These are phyloP conservation scores for Salix udensis DNA, from an alignment of 345 rosid genomes.

Conservation along the genomic window DNA sequence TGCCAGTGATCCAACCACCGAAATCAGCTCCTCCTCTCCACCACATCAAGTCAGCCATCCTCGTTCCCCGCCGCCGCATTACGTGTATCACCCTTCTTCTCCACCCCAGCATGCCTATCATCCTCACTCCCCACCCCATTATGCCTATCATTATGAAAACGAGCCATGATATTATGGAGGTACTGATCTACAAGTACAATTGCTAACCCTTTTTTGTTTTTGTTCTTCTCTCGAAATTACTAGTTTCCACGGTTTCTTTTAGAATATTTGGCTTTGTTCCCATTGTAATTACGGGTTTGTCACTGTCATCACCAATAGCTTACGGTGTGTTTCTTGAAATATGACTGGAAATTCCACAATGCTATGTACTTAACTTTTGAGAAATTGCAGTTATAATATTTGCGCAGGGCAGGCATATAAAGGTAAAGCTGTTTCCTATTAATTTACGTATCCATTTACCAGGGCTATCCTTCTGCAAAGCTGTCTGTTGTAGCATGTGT, in stretches of 20 bases:
- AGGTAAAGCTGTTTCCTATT: too few species aligned
- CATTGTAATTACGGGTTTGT: background rate
- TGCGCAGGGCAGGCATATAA: too few species aligned
- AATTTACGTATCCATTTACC: too few species aligned
- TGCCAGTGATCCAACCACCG: constrained; percentile 35
- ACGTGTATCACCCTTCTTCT: constrained; percentile 28
- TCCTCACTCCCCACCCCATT: constrained; percentile 25
- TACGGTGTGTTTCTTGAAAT: background rate
- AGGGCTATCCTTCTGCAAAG: background rate
- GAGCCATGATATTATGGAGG: background rate
- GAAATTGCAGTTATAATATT: background rate
- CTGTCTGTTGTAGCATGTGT: background rate
- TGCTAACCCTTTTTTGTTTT: constrained; percentile 20
- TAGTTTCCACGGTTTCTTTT: background rate
- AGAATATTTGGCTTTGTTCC: background rate
- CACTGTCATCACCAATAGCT: background rate
- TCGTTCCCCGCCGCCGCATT: constrained; percentile 34
- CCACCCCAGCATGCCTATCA: constrained; percentile 28
- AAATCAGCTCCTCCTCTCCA: constrained; percentile 54
- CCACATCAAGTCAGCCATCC: constrained; percentile 36
- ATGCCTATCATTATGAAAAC: constrained; percentile 39
- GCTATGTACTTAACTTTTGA: background rate
- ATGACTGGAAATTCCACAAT: background rate
- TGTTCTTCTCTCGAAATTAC: constrained; percentile 4
- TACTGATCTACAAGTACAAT: constrained; percentile 1